phyloP scores from a whole-genome alignment of 164 flowering plant genomes.

The Litsea cubeba region DNA sequence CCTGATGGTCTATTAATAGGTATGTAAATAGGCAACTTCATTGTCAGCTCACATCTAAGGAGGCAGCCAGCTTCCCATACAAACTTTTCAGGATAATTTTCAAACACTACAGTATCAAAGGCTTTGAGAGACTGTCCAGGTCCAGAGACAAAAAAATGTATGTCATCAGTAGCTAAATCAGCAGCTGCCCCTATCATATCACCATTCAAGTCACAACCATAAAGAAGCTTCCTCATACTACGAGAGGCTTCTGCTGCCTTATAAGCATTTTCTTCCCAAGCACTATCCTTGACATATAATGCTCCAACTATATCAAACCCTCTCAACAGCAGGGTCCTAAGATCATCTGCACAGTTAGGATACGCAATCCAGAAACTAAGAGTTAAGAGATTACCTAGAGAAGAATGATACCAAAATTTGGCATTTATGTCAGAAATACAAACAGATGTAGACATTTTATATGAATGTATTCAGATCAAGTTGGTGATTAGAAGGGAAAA shows the following conservation, averaged over 20 bases:
- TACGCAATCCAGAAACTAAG: background rate
- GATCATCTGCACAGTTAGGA: conserved; percentile 44
- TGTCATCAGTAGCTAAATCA: conserved; percentile 28
- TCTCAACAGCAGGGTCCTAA: conserved; percentile 44
- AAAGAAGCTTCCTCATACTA: conserved; percentile 34
- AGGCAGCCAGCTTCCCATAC: conserved; percentile 84
- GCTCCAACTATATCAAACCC: conserved; percentile 81
- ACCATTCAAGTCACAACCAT: conserved; percentile 13
- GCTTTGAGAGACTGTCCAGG: conserved; percentile 30
- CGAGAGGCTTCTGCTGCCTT: conserved; percentile 46
- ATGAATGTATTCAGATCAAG: too few species aligned
- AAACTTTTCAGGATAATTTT: conserved; percentile 50
- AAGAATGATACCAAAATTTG: background rate
- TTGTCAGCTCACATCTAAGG: conserved; percentile 52
- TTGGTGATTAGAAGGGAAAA: too few species aligned
- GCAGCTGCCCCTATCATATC: conserved; percentile 59
- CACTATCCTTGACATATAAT: conserved; percentile 22
- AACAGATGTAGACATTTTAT: background rate
- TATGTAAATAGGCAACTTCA: conserved; percentile 62
- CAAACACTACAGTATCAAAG: conserved; percentile 41
- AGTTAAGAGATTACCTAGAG: background rate
- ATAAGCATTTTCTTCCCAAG: conserved; percentile 33
- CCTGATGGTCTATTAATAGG: conserved; percentile 41
- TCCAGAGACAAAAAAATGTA: conserved; percentile 43
- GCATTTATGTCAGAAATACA: background rate